phyloP scores from a whole-genome alignment of 192 early-diverging fungal genomes.

The Gonapodya prolifera region DNA sequence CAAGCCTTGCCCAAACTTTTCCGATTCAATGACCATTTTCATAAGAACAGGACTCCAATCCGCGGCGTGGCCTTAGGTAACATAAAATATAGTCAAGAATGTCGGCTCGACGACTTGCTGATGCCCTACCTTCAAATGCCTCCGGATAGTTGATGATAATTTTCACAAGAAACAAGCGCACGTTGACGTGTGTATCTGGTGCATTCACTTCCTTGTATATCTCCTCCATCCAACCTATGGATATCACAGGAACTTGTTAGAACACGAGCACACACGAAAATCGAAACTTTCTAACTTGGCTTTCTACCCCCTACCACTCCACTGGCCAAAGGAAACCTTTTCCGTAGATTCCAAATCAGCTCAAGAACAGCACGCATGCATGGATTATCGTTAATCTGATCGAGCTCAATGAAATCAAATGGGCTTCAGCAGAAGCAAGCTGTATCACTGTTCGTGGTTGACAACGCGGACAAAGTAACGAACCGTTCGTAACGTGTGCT shows the following conservation, averaged over 20 bases:
- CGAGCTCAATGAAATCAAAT: conserved; percentile 25
- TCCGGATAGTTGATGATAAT: conserved; percentile 49
- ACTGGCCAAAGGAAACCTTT: conserved; percentile 15
- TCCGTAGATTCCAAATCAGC: conserved; percentile 38
- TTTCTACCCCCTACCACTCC: background rate
- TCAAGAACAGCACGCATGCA: conserved; percentile 50
- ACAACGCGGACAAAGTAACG: no score
- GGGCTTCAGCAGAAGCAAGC: no score
- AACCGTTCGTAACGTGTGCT: no score
- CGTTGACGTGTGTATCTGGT: conserved; percentile 34
- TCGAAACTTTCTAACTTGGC: background rate
- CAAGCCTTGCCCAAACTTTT: background rate
- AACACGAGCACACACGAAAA: conserved; percentile 2
- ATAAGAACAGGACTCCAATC: background rate
- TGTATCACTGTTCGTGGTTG: no score
- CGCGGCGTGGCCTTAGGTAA: background rate
- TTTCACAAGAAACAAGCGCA: conserved; percentile 50
- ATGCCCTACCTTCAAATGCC: conserved; percentile 25
- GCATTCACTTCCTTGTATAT: conserved; percentile 30
- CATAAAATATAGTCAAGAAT: background rate
- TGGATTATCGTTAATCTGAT: conserved; percentile 39
- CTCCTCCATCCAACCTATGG: conserved; percentile 56
- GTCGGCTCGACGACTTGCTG: background rate
- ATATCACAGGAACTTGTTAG: conserved; percentile 12
- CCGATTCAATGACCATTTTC: background rate